A percentile compares a stretch with the other conserved stretches of the same genome.
Conservation (phyloP, 768 basidiomycete genomes). For the Boletus reticuloceps region DNA sequence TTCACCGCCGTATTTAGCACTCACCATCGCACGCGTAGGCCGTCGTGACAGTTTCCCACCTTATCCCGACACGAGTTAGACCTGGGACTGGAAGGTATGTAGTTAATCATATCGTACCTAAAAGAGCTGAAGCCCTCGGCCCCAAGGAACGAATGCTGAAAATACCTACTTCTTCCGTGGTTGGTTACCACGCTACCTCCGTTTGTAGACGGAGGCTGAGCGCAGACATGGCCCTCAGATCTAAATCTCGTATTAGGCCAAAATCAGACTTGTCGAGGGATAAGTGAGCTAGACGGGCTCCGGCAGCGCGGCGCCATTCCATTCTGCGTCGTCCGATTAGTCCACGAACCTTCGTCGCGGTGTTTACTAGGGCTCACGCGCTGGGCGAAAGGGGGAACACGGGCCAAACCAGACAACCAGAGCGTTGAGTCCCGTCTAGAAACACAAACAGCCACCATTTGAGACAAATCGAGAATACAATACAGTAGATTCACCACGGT, state of each 20-base stretch:
- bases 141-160: slow-evolving; percentile 19
- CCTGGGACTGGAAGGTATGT: not conserved
- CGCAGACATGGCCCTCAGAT: slow-evolving; percentile 6
- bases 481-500: slow-evolving; percentile 10
- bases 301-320: slow-evolving; percentile 1
- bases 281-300: slow-evolving; percentile 5
- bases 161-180: slow-evolving; percentile 14
- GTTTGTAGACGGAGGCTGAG: slow-evolving; percentile 11
- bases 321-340: slow-evolving; percentile 9
- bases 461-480: not conserved
- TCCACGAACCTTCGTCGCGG: slow-evolving; percentile 15
- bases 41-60: slow-evolving; percentile 9
- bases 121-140: slow-evolving; percentile 21
- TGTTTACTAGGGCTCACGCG: slow-evolving; percentile 1
- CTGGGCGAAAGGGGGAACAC: slow-evolving; percentile 5
- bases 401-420: not conserved
- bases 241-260: slow-evolving; percentile 15
- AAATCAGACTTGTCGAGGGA: slow-evolving; percentile 26
- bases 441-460: not conserved
- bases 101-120: slow-evolving; percentile 15
- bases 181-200: slow-evolving; percentile 26
- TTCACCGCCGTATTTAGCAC: not conserved
- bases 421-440: slow-evolving; percentile 2
- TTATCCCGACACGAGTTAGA: not conserved
- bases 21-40: not conserved